phyloP scores from a whole-genome alignment of 352 stramenopile species.

The Lagenidium sp. region DNA sequence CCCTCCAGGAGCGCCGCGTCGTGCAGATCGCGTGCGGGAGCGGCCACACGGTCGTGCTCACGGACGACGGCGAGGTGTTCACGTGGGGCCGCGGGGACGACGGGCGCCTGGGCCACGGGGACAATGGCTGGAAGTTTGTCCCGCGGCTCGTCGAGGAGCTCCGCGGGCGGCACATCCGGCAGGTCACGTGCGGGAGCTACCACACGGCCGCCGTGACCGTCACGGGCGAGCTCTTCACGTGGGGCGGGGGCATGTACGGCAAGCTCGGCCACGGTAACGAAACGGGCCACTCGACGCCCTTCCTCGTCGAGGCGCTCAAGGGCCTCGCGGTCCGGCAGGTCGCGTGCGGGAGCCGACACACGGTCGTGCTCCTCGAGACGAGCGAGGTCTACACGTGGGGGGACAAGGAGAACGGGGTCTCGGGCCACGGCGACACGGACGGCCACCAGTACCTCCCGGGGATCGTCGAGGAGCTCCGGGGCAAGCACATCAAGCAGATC shows the following conservation, averaged over 20 bases:
- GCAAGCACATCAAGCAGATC: slow-evolving; percentile 85
- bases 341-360: slow-evolving; percentile 93
- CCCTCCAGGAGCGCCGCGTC: slow-evolving; percentile 71
- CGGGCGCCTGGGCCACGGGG: slow-evolving; percentile 84
- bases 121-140: slow-evolving; percentile 98
- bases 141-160: slow-evolving; percentile 88
- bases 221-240: slow-evolving; percentile 91
- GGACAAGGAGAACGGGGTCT: slow-evolving; percentile 95
- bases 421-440: slow-evolving; percentile 91
- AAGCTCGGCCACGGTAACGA: slow-evolving; percentile 92
- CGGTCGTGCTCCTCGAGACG: slow-evolving; percentile 85
- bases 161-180: slow-evolving; percentile 83
- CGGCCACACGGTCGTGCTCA: slow-evolving; percentile 86
- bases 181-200: slow-evolving; percentile 95
- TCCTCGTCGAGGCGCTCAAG: slow-evolving; percentile 91
- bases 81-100: slow-evolving; percentile 87
- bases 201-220: slow-evolving; percentile 94
- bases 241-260: slow-evolving; percentile 94
- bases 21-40: slow-evolving; percentile 85
- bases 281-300: slow-evolving; percentile 89
- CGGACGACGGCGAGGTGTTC: slow-evolving; percentile 83
- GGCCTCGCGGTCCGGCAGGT: slow-evolving; percentile 87
- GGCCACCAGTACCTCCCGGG: slow-evolving; percentile 94
- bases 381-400: slow-evolving; percentile 92
- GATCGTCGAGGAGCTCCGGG: slow-evolving; percentile 81